A percentile compares a stretch with the other conserved stretches of the same genome.
phyloP scores from a whole-genome alignment of 1,139 yeast genomes.

The Geotrichum candidum region DNA sequence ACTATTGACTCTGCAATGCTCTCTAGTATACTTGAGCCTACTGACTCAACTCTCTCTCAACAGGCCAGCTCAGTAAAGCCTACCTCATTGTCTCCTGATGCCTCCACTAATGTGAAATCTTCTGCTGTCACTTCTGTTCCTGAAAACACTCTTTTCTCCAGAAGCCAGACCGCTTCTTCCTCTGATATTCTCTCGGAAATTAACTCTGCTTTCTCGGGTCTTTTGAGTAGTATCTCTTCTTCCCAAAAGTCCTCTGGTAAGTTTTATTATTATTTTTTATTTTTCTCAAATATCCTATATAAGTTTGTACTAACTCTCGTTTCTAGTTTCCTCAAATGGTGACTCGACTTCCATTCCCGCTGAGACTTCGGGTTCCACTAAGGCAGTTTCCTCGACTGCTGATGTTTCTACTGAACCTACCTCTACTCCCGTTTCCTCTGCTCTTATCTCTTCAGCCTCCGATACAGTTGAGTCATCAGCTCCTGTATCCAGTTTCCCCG shows the following conservation, averaged over 20 bases:
- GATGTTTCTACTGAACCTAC: constrained; percentile 22
- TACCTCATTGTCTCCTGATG: not conserved
- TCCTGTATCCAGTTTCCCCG: not conserved
- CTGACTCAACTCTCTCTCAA: not conserved
- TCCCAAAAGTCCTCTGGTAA: not conserved
- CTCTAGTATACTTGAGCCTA: not conserved
- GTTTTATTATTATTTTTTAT: not conserved
- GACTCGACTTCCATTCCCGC: not conserved
- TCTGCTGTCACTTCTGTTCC: not conserved
- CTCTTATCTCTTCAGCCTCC: not conserved
- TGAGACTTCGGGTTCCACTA: not conserved
- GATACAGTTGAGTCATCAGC: constrained; percentile 1
- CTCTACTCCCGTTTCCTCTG: not conserved
- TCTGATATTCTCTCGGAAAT: constrained; percentile 25
- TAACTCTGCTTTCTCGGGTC: constrained; percentile 26
- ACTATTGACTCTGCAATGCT: constrained; percentile 8
- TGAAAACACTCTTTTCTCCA: not conserved
- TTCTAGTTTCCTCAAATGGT: not conserved
- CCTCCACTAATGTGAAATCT: not conserved
- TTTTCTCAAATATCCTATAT: not conserved
- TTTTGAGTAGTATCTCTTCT: constrained; percentile 7
- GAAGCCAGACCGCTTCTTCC: constrained; percentile 18
- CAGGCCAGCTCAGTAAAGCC: not conserved
- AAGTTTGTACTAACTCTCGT: not conserved
- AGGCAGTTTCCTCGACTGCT: constrained; percentile 15